Percentiles rank a stretch among this genome's conserved stretches.
These are phyloP conservation scores for Aspergillus ochraceus DNA, from an alignment of 2,329 filamentous ascomycete genomes.

Conservation along the genomic window DNA sequence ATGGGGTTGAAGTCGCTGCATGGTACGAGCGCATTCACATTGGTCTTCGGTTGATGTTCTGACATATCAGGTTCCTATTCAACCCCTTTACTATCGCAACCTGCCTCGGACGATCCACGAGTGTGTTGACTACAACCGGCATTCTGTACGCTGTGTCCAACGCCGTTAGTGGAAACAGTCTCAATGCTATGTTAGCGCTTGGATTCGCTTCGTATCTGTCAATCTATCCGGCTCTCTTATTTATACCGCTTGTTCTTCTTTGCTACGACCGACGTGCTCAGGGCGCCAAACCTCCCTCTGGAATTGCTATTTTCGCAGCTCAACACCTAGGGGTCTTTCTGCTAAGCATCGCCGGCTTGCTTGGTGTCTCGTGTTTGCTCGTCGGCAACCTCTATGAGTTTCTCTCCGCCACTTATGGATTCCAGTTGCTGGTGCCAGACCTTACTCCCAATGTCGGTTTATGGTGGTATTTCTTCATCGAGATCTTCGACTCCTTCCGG, in stretches of 20 bases:
- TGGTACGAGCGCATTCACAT: conserved; percentile 56
- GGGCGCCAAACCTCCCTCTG: conserved; percentile 31
- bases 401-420: conserved; percentile 83
- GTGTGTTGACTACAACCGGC: conserved; percentile 83
- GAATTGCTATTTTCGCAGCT: conserved; percentile 51
- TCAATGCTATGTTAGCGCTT: conserved; percentile 79
- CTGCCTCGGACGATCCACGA: conserved; percentile 86
- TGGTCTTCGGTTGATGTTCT: neutral
- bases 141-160: conserved; percentile 81
- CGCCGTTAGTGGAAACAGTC: conserved; percentile 70
- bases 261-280: conserved; percentile 67
- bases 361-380: conserved; percentile 71
- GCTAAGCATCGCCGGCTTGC: conserved; percentile 59
- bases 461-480: conserved; percentile 99
- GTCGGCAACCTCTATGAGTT: conserved; percentile 84
- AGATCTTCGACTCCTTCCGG: conserved; percentile 98
- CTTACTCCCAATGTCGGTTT: conserved; percentile 92
- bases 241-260: conserved; percentile 78
- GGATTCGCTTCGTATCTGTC: conserved; percentile 88
- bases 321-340: conserved; percentile 56
- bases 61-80: conserved; percentile 72
- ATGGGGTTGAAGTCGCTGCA: conserved; percentile 72
- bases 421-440: conserved; percentile 86
- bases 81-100: conserved; percentile 92
- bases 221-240: conserved; percentile 84